phyloP scores from a whole-genome alignment of 2,329 filamentous ascomycete genomes.

The Cladophialophora yegresii region DNA sequence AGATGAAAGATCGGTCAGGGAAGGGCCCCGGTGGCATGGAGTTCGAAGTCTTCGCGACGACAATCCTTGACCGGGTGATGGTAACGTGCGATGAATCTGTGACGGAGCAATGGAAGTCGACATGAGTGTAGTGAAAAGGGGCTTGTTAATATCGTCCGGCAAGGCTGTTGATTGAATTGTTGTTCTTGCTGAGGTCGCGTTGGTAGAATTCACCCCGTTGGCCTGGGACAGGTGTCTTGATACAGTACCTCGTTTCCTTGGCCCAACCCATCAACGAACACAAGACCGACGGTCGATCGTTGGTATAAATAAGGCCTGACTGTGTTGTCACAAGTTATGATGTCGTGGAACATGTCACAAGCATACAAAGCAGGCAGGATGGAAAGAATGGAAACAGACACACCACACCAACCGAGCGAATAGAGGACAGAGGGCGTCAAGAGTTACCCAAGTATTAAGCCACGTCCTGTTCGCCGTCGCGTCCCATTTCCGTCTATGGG shows the following conservation, averaged over 20 bases:
- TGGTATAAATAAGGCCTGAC: constrained; percentile 11
- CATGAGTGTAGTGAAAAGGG: background rate
- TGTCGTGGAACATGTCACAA: constrained; percentile 21
- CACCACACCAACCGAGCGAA: background rate
- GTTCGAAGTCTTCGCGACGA: background rate
- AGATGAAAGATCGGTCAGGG: background rate
- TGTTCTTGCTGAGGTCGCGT: background rate
- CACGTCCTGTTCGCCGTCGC: constrained; percentile 1
- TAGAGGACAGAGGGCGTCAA: background rate
- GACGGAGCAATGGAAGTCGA: background rate
- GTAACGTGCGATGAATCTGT: background rate
- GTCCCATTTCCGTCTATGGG: constrained; percentile 4
- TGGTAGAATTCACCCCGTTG: background rate
- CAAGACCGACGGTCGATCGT: background rate
- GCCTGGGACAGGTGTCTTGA: background rate
- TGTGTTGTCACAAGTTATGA: constrained; percentile 11
- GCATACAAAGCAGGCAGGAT: constrained; percentile 6
- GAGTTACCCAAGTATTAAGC: background rate
- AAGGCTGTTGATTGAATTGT: background rate
- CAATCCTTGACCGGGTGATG: background rate
- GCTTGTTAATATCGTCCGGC: background rate
- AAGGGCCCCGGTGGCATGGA: background rate
- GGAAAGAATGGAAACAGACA: background rate
- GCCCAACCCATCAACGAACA: background rate
- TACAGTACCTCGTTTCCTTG: background rate